Conservation (phyloP, 1,284 basidiomycete genomes). For the Ceratobasidium sp. region DNA sequence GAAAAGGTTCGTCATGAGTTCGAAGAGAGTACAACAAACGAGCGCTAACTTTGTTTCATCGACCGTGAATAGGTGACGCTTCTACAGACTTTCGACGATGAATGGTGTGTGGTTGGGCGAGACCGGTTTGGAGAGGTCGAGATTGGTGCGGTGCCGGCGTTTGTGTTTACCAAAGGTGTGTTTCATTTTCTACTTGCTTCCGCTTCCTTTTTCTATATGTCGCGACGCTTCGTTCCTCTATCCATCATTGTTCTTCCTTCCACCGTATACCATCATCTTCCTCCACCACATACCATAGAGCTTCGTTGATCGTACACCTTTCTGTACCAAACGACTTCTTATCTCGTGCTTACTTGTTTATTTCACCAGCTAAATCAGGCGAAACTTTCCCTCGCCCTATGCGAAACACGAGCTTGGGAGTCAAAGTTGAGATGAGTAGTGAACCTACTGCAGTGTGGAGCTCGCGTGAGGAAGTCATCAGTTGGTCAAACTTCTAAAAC, state of each 20-base stretch:
- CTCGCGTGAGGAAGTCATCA: conserved; percentile 46
- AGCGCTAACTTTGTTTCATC: neutral
- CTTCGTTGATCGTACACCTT: no score
- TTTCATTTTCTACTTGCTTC: neutral
- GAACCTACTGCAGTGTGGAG: conserved; percentile 19
- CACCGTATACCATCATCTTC: no score
- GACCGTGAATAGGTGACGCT: conserved; percentile 39
- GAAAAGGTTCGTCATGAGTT: conserved; percentile 28
- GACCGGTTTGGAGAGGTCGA: conserved; percentile 47
- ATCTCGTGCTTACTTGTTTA: neutral
- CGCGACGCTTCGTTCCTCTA: no score
- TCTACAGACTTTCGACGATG: conserved; percentile 47
- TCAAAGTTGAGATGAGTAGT: conserved; percentile 45
- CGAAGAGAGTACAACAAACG: neutral
- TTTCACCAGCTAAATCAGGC: conserved; percentile 21
- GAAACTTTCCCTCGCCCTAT: conserved; percentile 46
- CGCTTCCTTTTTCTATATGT: neutral
- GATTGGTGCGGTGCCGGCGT: conserved; percentile 47
- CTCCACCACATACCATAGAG: no score
- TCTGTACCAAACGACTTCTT: no score
- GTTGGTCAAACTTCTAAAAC: conserved; percentile 48
- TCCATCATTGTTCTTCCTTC: no score
- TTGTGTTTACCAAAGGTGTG: conserved; percentile 43
- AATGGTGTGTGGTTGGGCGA: conserved; percentile 49
- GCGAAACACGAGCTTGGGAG: conserved; percentile 48